Evolutionary conservation across 2,329 filamentous ascomycete species (phyloP), one percentile per base, ranked within the genome.

Genomic region (Stagonosporopsis cucurbitacearum): DNA sequence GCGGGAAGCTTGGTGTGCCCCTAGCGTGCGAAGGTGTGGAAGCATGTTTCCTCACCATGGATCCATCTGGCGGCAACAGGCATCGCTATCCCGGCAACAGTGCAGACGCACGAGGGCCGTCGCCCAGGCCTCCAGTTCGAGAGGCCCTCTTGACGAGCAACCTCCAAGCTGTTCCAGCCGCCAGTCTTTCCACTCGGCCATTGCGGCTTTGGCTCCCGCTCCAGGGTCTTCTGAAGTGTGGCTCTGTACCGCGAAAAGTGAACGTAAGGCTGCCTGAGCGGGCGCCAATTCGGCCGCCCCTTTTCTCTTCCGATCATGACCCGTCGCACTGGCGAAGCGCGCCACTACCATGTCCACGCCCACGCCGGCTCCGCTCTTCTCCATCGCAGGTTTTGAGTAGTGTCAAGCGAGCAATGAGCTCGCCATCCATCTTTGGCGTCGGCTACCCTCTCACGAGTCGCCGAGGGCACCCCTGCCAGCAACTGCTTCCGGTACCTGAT

Each of bases 251-350:
- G 30, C 30, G 13, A 32, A 32, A 32, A 15, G 30, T 5, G 50
- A 58, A 23, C 41, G 36, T 33, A 50, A 44, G 47, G 42, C 53
- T 47, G 59, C 59, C 58, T 60, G 61, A 52, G 50, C 62, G 57
- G 52, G 50, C 60, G 54, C 56, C 50, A 59, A 59, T 58, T 55
- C 50, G 44, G 52, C 49, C 58, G 52, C 66, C 60, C 64, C 63
- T 59, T 65, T 67, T 63, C 62, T 59, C 50, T 59, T 47, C 42
- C 42, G 47, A 50, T 28, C 39, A 50, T 53, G 48, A 59, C 48
- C 35, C 58, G 33, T 56, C 37, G 45, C 52, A 57, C 61, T 65
- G 60, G 64, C 64, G 64, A 64, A 66, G 62, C 56, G 62, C 56
- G 54, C 64, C 60, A 50, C 42, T 49, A 51, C 39, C 51, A 50